These are phyloP conservation scores for Steccherinum ochraceum DNA, from an alignment of 768 basidiomycete genomes.

Conservation along the genomic window DNA sequence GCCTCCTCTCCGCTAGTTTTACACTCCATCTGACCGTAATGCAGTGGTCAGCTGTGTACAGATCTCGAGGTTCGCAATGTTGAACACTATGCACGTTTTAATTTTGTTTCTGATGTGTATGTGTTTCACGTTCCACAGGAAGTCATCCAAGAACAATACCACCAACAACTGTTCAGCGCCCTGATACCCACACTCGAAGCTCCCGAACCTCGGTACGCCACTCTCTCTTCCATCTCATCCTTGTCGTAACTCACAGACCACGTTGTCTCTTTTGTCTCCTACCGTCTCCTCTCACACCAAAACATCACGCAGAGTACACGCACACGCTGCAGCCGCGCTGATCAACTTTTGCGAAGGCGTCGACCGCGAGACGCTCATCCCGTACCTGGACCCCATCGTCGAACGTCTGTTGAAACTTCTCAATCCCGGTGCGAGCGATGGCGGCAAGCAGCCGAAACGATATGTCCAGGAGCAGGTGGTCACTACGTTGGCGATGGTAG, in stretches of 20 bases:
- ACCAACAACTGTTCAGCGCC: slow-evolving; percentile 61
- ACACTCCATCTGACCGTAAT: slow-evolving; percentile 1
- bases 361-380: slow-evolving; percentile 61
- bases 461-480: slow-evolving; percentile 89
- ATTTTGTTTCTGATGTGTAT: not conserved
- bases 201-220: slow-evolving; percentile 58
- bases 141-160: slow-evolving; percentile 66
- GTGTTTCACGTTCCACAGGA: slow-evolving; percentile 41
- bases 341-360: slow-evolving; percentile 92
- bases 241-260: not conserved
- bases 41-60: slow-evolving; percentile 82
- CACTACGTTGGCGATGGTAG: slow-evolving; percentile 85
- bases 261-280: not conserved
- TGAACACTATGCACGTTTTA: not conserved
- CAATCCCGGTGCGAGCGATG: slow-evolving; percentile 33
- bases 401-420: slow-evolving; percentile 63
- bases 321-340: slow-evolving; percentile 81
- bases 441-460: slow-evolving; percentile 37
- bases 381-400: slow-evolving; percentile 78
- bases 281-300: not conserved
- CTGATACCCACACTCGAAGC: slow-evolving; percentile 72
- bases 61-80: slow-evolving; percentile 63
- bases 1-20: not conserved
- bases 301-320: slow-evolving; percentile 63
- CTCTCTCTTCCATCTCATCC: not conserved